Evolutionary conservation across 2,329 filamentous ascomycete species (phyloP).

Genomic region (Anisogramma anomala): DNA sequence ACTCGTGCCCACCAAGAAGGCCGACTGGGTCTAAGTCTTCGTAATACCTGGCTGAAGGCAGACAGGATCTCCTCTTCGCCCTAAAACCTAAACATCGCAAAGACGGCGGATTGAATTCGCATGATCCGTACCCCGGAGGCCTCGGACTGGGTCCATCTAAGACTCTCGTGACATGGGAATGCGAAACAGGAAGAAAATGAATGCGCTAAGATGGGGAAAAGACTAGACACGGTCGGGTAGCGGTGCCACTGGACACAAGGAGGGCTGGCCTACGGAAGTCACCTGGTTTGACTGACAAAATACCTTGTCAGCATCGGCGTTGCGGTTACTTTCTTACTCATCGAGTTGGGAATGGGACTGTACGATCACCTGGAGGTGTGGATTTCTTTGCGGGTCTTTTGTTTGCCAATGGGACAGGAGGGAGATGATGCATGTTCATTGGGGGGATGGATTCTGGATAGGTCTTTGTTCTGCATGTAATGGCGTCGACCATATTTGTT

Average conservation of each 20-base stretch:
- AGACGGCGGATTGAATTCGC: not conserved
- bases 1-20: conserved; percentile 3
- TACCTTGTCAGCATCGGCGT: conserved; percentile 9
- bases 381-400: no score
- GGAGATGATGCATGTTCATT: not conserved
- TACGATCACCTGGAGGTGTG: not conserved
- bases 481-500: conserved; percentile 7
- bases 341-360: not conserved
- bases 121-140: conserved; percentile 4
- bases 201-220: not conserved
- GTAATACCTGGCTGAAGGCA: not conserved
- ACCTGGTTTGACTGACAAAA: not conserved
- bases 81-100: not conserved
- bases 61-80: conserved; percentile 1
- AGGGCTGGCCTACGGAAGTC: conserved; percentile 2
- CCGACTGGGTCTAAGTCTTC: conserved; percentile 12
- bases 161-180: conserved; percentile 3
- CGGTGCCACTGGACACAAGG: conserved; percentile 1
- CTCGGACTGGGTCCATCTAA: conserved; percentile 9
- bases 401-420: no score
- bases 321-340: conserved; percentile 6
- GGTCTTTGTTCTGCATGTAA: conserved; percentile 4
- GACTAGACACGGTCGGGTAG: not conserved
- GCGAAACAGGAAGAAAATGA: not conserved
- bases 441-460: conserved; percentile 9